Conservation (phyloP, 1,284 basidiomycete species). For the Sanguinoderma infundibulare region DNA sequence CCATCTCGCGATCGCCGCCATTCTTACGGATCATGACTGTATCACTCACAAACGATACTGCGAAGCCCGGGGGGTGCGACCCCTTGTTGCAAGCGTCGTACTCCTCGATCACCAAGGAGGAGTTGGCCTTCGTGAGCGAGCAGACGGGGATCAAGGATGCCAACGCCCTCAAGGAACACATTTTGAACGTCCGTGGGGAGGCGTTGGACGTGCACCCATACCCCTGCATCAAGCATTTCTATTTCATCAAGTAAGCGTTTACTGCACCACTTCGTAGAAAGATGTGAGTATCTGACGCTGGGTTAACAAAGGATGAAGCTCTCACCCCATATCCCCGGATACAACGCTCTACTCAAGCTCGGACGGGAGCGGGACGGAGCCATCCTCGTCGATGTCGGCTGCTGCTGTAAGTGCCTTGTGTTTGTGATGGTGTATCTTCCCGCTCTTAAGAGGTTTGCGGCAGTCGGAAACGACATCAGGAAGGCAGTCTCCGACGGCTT, state of each 20-base stretch:
- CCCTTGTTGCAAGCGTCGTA: conserved; percentile 27
- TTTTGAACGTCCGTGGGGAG: conserved; percentile 45
- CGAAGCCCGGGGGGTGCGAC: background rate
- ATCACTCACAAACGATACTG: background rate
- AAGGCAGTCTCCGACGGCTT: conserved; percentile 46
- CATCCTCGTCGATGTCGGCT: conserved; percentile 49
- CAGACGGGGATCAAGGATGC: conserved; percentile 46
- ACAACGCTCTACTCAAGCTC: conserved; percentile 44
- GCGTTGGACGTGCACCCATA: conserved; percentile 24
- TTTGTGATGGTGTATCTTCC: background rate
- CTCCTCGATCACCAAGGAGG: conserved; percentile 30
- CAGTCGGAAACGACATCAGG: too few relatives aligned
- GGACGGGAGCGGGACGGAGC: conserved; percentile 42
- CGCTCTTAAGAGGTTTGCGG: background rate
- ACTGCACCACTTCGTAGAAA: too few relatives aligned
- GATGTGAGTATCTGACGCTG: too few relatives aligned
- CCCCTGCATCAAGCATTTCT: conserved; percentile 20
- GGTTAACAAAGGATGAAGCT: conserved; percentile 31
- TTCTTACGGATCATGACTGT: conserved; percentile 26
- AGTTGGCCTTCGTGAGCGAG: conserved; percentile 43
- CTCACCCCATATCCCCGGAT: conserved; percentile 41
- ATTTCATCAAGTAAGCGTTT: conserved; percentile 18
- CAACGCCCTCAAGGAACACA: conserved; percentile 47
- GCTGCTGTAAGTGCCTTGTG: conserved; percentile 50
- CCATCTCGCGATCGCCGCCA: conserved; percentile 43